Evolutionary conservation across 2,329 filamentous ascomycete genomes (phyloP).

Genomic region (Emmonsia crescens): DNA sequence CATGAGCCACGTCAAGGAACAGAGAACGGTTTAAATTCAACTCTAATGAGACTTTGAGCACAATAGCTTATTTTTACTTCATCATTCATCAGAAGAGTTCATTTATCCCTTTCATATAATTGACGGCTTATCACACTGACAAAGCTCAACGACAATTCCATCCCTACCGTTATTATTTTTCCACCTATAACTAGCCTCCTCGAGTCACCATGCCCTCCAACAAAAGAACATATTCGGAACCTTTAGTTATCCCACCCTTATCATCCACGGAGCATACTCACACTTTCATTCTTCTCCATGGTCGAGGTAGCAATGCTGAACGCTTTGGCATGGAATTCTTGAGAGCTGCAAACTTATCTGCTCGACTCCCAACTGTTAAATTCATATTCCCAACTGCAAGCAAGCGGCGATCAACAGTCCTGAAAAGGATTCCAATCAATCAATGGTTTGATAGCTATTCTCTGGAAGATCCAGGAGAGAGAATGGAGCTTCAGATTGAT

Average conservation of each 20-base stretch:
- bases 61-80: too few species aligned
- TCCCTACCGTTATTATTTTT: too few species aligned
- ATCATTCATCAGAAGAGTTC: too few species aligned
- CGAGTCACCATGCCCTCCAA: background rate
- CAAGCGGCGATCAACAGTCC: conserved; percentile 34
- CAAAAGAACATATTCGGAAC: background rate
- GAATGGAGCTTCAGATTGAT: conserved; percentile 34
- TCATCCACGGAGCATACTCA: background rate
- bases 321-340: conserved; percentile 5
- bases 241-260: background rate
- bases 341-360: conserved; percentile 6
- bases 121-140: too few species aligned
- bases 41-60: too few species aligned
- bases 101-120: too few species aligned
- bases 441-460: conserved; percentile 44
- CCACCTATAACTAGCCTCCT: too few species aligned
- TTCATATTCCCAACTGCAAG: conserved; percentile 44
- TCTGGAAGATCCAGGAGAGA: conserved; percentile 30
- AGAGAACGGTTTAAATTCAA: too few species aligned
- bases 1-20: too few species aligned
- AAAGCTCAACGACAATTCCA: too few species aligned
- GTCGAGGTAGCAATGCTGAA: conserved; percentile 4
- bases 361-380: conserved; percentile 23
- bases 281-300: background rate
- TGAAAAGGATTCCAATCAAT: conserved; percentile 35